Evolutionary conservation across 2,329 filamentous ascomycete species (phyloP).

Genomic region (Cercospora sojina): DNA sequence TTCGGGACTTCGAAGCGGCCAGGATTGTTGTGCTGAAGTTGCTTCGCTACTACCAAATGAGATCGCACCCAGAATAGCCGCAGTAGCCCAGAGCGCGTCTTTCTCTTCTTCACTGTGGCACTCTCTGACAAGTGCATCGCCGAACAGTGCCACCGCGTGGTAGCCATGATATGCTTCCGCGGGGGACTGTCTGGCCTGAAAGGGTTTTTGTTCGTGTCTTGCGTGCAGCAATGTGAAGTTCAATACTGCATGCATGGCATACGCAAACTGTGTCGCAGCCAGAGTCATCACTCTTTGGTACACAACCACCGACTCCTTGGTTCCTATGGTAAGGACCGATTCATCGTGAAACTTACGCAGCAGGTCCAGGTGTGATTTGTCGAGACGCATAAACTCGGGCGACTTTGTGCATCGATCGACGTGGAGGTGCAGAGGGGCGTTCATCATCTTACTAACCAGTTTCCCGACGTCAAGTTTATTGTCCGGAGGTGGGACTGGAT

Average conservation of each 20-base stretch:
- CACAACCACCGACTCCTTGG: slow-evolving; percentile 23
- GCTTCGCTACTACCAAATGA: slow-evolving; percentile 50
- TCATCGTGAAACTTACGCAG: slow-evolving; percentile 29
- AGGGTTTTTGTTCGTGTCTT: slow-evolving; percentile 41
- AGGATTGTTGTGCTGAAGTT: slow-evolving; percentile 48
- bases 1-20: slow-evolving; percentile 54
- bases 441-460: slow-evolving; percentile 17
- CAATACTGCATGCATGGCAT: slow-evolving; percentile 56
- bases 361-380: slow-evolving; percentile 25
- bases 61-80: slow-evolving; percentile 49
- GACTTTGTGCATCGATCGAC: slow-evolving; percentile 12
- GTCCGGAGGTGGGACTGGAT: slow-evolving; percentile 8
- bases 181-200: slow-evolving; percentile 27
- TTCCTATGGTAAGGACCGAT: slow-evolving; percentile 31
- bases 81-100: slow-evolving; percentile 50
- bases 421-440: slow-evolving; percentile 22
- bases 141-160: slow-evolving; percentile 51
- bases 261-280: slow-evolving; percentile 41
- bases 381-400: slow-evolving; percentile 21
- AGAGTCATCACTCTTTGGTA: slow-evolving; percentile 27
- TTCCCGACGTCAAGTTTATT: slow-evolving; percentile 8
- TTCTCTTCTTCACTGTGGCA: slow-evolving; percentile 41
- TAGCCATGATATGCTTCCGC: slow-evolving; percentile 51
- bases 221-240: slow-evolving; percentile 57
- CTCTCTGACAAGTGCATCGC: slow-evolving; percentile 41